phyloP scores from a whole-genome alignment of 2,329 filamentous ascomycete species.

The Alternaria arbusti region DNA sequence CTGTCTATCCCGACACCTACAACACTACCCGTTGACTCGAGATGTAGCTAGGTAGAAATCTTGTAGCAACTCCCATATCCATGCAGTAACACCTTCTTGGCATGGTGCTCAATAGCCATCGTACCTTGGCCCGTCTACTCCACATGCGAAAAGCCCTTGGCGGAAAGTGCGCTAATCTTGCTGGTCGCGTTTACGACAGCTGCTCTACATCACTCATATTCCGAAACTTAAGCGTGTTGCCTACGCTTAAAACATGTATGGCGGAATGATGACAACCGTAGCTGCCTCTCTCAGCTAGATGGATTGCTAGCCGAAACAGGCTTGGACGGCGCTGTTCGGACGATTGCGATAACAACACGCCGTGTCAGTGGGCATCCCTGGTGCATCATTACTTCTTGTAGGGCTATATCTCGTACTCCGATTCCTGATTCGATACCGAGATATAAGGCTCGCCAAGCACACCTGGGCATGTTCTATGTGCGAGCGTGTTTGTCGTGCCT shows the following conservation, averaged over 20 bases:
- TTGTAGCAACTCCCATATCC: neutral
- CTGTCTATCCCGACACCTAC: neutral
- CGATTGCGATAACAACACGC: conserved; percentile 21
- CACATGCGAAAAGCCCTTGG: neutral
- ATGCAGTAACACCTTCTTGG: neutral
- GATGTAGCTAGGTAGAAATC: neutral
- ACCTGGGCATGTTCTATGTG: neutral
- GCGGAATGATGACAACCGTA: neutral
- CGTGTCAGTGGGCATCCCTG: conserved; percentile 15
- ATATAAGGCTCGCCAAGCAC: neutral
- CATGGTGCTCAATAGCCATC: neutral
- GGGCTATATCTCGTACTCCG: neutral
- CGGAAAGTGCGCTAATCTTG: neutral
- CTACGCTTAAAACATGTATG: neutral
- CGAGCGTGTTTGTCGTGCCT: neutral
- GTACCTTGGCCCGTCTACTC: neutral
- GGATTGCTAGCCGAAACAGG: neutral
- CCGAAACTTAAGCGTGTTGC: neutral
- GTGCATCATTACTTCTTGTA: neutral
- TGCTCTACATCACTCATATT: neutral
- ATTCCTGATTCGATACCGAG: neutral
- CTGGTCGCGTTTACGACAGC: neutral
- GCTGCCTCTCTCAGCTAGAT: neutral
- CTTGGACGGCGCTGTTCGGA: conserved; percentile 3
- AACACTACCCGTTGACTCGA: neutral